These are phyloP conservation scores for Neurospora discreta DNA, from an alignment of 495 filamentous ascomycete species.

Conservation along the genomic window DNA sequence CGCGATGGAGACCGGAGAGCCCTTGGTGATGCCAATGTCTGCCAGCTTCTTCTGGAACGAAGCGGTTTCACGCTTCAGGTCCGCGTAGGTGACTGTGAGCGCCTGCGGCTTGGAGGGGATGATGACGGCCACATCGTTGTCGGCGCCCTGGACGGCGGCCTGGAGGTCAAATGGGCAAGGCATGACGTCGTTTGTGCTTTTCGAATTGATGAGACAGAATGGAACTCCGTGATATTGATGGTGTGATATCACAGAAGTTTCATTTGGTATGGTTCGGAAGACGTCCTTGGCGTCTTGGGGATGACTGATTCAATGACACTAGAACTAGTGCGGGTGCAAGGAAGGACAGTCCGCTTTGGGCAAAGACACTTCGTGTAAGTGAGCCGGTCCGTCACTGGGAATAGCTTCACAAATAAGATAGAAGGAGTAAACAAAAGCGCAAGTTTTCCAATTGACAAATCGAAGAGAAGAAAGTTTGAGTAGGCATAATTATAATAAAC, in stretches of 20 bases:
- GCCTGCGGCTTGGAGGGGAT: slow-evolving; percentile 49
- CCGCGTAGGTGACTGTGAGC: slow-evolving; percentile 50
- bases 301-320: background rate
- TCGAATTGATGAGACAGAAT: background rate
- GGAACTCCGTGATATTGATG: background rate
- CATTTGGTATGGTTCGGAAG: background rate
- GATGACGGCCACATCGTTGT: slow-evolving; percentile 46
- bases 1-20: slow-evolving; percentile 62
- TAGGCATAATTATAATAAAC: background rate
- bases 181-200: background rate
- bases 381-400: background rate
- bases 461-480: background rate
- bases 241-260: slow-evolving; percentile 4
- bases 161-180: slow-evolving; percentile 19
- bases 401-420: background rate
- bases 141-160: slow-evolving; percentile 30
- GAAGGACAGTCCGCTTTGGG: background rate
- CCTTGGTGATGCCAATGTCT: slow-evolving; percentile 50
- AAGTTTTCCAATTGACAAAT: background rate
- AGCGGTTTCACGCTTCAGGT: slow-evolving; percentile 48
- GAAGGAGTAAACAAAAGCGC: background rate
- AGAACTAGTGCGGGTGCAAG: background rate
- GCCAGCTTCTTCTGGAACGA: slow-evolving; percentile 65
- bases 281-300: background rate
- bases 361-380: background rate